Conservation (phyloP, 2,329 filamentous ascomycete species). For the Acrodontium crateriforme region DNA sequence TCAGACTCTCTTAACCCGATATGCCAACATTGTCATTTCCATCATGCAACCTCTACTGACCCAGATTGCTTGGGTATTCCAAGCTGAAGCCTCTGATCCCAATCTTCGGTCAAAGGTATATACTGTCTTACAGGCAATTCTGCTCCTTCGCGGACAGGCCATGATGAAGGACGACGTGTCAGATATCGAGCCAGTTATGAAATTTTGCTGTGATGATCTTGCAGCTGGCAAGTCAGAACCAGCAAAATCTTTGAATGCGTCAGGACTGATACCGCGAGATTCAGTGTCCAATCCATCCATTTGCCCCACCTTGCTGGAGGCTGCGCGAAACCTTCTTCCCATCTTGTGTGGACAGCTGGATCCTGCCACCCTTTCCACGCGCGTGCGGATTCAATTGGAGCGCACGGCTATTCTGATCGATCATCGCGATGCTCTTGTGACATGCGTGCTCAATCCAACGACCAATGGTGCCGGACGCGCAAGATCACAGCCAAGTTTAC, state of each 20-base stretch:
- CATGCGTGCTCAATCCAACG: constrained; percentile 68
- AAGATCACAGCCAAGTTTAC: constrained; percentile 49
- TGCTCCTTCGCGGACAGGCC: constrained; percentile 50
- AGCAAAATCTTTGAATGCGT: constrained; percentile 2
- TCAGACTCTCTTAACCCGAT: constrained; percentile 40
- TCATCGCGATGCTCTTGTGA: constrained; percentile 59
- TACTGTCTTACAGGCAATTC: constrained; percentile 39
- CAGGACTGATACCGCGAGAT: neutral
- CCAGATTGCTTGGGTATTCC: constrained; percentile 58
- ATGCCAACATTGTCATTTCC: constrained; percentile 44
- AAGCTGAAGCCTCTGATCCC: constrained; percentile 34
- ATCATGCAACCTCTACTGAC: constrained; percentile 53
- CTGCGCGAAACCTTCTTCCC: constrained; percentile 50
- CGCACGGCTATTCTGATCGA: constrained; percentile 62
- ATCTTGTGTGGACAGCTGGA: constrained; percentile 44
- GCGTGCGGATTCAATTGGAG: constrained; percentile 62
- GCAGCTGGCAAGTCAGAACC: constrained; percentile 19
- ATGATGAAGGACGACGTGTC: constrained; percentile 53
- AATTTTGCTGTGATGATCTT: constrained; percentile 61
- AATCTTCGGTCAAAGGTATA: constrained; percentile 50
- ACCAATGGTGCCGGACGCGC: constrained; percentile 35
- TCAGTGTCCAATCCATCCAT: constrained; percentile 10
- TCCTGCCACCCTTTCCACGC: constrained; percentile 52
- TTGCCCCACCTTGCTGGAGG: constrained; percentile 35
- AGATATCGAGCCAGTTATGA: constrained; percentile 48